Percentiles rank a stretch among this genome's conserved stretches.
Evolutionary conservation across 2,329 filamentous ascomycete genomes (phyloP).

Genomic region (Pseudomassariella vexata): DNA sequence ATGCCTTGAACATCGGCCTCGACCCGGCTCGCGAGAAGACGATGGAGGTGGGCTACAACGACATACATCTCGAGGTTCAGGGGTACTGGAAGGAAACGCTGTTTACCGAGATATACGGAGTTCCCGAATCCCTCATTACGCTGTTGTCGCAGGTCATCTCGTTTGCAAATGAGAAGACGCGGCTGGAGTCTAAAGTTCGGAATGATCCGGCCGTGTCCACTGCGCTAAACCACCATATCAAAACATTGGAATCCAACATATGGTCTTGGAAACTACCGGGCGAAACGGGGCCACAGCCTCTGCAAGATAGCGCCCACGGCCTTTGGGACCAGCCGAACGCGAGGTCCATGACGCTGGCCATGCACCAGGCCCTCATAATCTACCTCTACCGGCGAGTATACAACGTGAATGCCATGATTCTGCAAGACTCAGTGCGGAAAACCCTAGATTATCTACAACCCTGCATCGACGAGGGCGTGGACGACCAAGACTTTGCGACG

Average conservation of each 20-base stretch:
- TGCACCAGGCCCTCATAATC: slow-evolving; percentile 36
- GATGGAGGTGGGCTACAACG: slow-evolving; percentile 34
- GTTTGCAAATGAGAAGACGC: slow-evolving; percentile 34
- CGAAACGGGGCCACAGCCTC: slow-evolving; percentile 2
- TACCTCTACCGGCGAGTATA: slow-evolving; percentile 40
- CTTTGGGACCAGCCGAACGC: slow-evolving; percentile 13
- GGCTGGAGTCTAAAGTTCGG: slow-evolving; percentile 15
- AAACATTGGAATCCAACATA: slow-evolving; percentile 24
- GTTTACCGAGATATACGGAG: slow-evolving; percentile 37
- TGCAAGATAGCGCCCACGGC: background rate
- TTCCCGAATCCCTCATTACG: slow-evolving; percentile 34
- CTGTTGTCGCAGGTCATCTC: slow-evolving; percentile 35
- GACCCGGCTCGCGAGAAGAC: slow-evolving; percentile 21
- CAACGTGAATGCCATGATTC: slow-evolving; percentile 30
- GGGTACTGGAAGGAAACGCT: slow-evolving; percentile 33
- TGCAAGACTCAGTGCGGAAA: slow-evolving; percentile 30
- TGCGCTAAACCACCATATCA: slow-evolving; percentile 21
- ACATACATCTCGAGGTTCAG: slow-evolving; percentile 35
- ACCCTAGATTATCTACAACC: slow-evolving; percentile 29
- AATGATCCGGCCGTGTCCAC: slow-evolving; percentile 17
- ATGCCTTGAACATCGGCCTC: slow-evolving; percentile 19
- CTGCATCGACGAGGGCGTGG: slow-evolving; percentile 23
- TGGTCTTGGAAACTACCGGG: slow-evolving; percentile 21
- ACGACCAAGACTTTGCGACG: slow-evolving; percentile 29
- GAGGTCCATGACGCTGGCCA: slow-evolving; percentile 27